phyloP scores from a whole-genome alignment of 441 rosid genomes.

The Iberis amara region DNA sequence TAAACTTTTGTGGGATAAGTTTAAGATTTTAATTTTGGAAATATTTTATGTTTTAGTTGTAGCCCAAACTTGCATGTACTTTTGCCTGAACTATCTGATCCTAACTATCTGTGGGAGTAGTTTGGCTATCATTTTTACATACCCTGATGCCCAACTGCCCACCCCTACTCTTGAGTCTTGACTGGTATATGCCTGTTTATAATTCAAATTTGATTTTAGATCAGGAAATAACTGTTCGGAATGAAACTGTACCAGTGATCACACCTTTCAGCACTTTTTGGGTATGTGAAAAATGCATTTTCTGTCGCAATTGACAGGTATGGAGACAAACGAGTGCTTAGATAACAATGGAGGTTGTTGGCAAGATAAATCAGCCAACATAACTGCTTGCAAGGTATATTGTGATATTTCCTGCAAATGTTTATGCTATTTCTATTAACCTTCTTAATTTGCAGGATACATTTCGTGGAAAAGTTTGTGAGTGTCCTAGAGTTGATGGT shows the following conservation, averaged over 20 bases:
- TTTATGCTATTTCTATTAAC: neutral
- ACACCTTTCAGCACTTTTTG: neutral
- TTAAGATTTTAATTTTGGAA: neutral
- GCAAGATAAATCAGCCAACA: conserved; percentile 68
- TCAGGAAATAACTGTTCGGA: neutral
- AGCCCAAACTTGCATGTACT: neutral
- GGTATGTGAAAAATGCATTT: neutral
- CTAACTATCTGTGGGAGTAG: neutral
- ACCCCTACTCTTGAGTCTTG: too few relatives aligned
- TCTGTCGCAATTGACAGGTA: conserved; percentile 42
- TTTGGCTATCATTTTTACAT: neutral
- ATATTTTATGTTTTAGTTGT: too few relatives aligned
- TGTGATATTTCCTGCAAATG: neutral
- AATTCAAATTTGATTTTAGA: neutral
- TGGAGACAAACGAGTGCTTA: conserved; percentile 96
- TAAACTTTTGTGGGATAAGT: neutral
- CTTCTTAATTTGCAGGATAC: conserved; percentile 53
- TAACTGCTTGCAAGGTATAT: conserved; percentile 93
- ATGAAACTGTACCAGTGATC: neutral
- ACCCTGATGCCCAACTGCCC: too few relatives aligned
- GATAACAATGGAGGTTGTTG: conserved; percentile 97
- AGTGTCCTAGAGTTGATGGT: conserved; percentile 80
- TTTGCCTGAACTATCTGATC: neutral
- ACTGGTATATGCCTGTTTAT: neutral
- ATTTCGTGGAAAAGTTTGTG: conserved; percentile 88